These are phyloP conservation scores for Bromus sterilis DNA, from an alignment of 176 grass and related monocot genomes.

Conservation along the genomic window DNA sequence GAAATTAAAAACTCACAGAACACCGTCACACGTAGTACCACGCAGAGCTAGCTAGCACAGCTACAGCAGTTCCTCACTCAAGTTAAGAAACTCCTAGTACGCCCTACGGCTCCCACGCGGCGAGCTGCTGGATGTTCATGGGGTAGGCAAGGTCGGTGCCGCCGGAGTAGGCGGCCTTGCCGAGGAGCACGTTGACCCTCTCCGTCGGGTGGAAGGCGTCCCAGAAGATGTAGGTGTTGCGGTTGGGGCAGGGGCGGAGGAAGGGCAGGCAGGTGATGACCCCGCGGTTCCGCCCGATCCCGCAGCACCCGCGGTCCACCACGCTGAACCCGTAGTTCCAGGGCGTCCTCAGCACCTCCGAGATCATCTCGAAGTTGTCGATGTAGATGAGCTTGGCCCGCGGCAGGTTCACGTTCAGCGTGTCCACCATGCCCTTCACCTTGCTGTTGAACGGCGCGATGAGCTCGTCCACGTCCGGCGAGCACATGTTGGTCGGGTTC, in stretches of 20 bases:
- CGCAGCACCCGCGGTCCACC: conserved; percentile 76
- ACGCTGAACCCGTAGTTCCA: conserved; percentile 70
- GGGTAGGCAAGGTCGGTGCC: conserved; percentile 47
- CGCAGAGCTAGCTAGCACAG: neutral
- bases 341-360: conserved; percentile 55
- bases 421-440: conserved; percentile 63
- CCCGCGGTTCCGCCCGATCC: conserved; percentile 69
- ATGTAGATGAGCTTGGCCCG: conserved; percentile 76
- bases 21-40: neutral
- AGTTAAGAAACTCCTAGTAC: neutral
- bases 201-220: conserved; percentile 96
- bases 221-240: conserved; percentile 84
- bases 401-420: conserved; percentile 54
- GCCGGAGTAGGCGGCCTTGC: conserved; percentile 54
- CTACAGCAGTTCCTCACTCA: neutral
- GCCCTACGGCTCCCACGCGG: conserved; percentile 34
- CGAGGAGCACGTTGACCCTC: conserved; percentile 73
- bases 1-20: neutral
- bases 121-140: conserved; percentile 84
- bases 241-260: conserved; percentile 60
- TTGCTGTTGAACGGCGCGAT: conserved; percentile 77
- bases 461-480: conserved; percentile 72
- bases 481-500: conserved; percentile 48
- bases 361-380: conserved; percentile 76
- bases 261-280: conserved; percentile 89